Percentiles rank a stretch among this genome's conserved stretches.
phyloP scores from a whole-genome alignment of 306 rosid species.

The Inga oerstediana region DNA sequence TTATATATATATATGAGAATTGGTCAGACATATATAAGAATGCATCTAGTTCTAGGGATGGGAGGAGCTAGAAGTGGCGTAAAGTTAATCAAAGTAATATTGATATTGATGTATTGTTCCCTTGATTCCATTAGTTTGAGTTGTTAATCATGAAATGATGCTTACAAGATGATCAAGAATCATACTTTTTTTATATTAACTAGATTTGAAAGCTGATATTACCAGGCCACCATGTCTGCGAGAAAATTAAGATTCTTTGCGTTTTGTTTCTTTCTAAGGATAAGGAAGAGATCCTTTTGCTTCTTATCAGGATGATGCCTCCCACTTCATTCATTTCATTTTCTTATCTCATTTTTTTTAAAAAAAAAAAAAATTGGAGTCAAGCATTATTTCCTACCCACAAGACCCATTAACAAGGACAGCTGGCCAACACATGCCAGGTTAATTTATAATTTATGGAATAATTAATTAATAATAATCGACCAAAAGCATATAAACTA shows the following conservation, averaged over 20 bases:
- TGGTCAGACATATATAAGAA: background rate
- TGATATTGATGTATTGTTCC: conserved; percentile 48
- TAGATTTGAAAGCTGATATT: conserved; percentile 18
- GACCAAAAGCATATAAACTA: background rate
- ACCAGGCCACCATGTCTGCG: conserved; percentile 38
- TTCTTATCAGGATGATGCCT: conserved; percentile 34
- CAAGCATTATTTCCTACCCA: conserved; percentile 32
- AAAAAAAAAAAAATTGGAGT: background rate
- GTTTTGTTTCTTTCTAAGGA: conserved; percentile 44
- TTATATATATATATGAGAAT: background rate
- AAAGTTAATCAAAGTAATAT: conserved; percentile 28
- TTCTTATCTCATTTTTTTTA: background rate
- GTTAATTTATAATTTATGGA: conserved; percentile 26
- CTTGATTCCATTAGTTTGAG: conserved; percentile 57
- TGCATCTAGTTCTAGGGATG: conserved; percentile 37
- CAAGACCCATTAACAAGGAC: conserved; percentile 33
- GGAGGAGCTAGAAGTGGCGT: conserved; percentile 32
- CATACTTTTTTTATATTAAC: background rate
- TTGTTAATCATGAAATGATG: conserved; percentile 21
- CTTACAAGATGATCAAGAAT: conserved; percentile 44
- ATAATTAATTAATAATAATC: conserved; percentile 12
- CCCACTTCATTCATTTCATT: conserved; percentile 33
- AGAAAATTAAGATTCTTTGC: conserved; percentile 35
- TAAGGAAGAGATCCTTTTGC: conserved; percentile 37
- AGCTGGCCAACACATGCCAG: conserved; percentile 60